phyloP scores from a whole-genome alignment of 805 yeast species.

The Starmera caribaea region DNA sequence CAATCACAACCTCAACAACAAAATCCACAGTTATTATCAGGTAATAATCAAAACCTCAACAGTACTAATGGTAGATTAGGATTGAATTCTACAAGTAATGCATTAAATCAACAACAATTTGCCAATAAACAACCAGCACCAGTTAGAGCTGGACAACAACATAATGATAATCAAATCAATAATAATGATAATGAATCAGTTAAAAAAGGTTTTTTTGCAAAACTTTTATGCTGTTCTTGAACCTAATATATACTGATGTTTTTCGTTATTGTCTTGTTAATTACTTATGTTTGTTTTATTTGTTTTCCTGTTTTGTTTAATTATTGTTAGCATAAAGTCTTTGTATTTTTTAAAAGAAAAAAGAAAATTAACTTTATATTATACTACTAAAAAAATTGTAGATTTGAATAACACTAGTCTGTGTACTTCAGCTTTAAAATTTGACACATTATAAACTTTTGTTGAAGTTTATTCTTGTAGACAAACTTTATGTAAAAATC shows the following conservation, averaged over 20 bases:
- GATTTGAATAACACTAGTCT: no score
- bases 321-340: no score
- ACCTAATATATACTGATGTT: not conserved
- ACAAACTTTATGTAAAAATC: no score
- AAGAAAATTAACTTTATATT: no score
- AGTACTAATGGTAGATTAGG: slow-evolving; percentile 1
- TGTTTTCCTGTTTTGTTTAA: no score
- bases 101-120: slow-evolving; percentile 19
- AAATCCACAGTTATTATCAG: slow-evolving; percentile 7
- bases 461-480: no score
- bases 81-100: slow-evolving; percentile 12
- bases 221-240: slow-evolving; percentile 15
- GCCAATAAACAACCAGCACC: slow-evolving; percentile 21
- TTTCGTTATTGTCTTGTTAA: no score
- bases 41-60: slow-evolving; percentile 11
- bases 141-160: slow-evolving; percentile 13
- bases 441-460: no score
- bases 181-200: slow-evolving; percentile 10
- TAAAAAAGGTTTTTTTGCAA: slow-evolving; percentile 16
- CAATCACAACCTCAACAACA: slow-evolving; percentile 12
- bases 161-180: slow-evolving; percentile 7
- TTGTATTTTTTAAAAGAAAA: no score
- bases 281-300: no score
- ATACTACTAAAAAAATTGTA: no score
- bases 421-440: no score